Conservation (phyloP, 1,284 basidiomycete genomes). For the Moesziomyces globuligerus region DNA sequence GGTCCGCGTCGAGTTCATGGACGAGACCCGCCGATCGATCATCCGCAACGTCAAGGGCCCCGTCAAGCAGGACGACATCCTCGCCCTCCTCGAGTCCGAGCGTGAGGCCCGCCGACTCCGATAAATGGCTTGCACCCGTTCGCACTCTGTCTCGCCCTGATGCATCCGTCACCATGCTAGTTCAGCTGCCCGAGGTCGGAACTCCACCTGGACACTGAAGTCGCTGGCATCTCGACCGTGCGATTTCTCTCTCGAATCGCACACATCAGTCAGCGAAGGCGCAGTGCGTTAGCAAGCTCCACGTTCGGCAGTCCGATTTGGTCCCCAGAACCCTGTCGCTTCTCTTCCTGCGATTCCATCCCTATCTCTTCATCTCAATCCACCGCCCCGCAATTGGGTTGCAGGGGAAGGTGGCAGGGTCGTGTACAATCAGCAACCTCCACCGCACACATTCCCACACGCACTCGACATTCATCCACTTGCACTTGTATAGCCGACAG, state of each 20-base stretch:
- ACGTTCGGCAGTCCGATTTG: constrained; percentile 21
- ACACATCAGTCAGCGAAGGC: neutral
- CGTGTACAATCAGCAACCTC: constrained; percentile 49
- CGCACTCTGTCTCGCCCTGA: neutral
- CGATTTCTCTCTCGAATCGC: too few relatives aligned
- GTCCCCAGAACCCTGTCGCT: constrained; percentile 5
- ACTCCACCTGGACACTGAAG: constrained; percentile 21
- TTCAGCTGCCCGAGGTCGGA: constrained; percentile 26
- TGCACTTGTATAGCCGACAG: constrained; percentile 6
- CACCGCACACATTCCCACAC: constrained; percentile 11
- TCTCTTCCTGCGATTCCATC: neutral
- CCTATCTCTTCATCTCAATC: too few relatives aligned
- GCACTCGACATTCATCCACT: constrained; percentile 10
- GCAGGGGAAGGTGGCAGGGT: constrained; percentile 6
- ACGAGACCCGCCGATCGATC: constrained; percentile 93
- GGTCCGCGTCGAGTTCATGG: constrained; percentile 99
- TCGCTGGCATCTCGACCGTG: too few relatives aligned
- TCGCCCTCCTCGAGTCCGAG: constrained; percentile 97
- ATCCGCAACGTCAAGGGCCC: constrained; percentile 99
- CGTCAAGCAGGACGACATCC: constrained; percentile 94
- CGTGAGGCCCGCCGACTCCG: constrained; percentile 87
- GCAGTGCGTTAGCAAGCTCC: constrained; percentile 6
- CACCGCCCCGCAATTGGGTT: too few relatives aligned
- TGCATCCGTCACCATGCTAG: neutral
- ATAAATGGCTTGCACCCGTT: constrained; percentile 21